These are phyloP conservation scores for Puccinia hordei DNA, from an alignment of 1,284 basidiomycete genomes.

Conservation along the genomic window DNA sequence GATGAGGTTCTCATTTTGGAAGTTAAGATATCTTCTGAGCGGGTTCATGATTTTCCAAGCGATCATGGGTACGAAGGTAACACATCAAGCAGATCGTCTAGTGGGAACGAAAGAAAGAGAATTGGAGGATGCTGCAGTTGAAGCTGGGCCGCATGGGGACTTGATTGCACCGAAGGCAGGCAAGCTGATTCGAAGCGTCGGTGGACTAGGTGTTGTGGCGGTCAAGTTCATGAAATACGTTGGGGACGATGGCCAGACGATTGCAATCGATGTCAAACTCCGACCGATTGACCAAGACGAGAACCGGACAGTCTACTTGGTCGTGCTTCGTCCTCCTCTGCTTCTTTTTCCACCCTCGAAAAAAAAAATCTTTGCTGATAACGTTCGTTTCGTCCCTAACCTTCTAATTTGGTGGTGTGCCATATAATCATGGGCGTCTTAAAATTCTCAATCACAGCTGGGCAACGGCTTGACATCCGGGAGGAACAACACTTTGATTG, in stretches of 20 bases:
- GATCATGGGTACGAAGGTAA: neutral
- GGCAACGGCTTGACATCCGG: conserved; percentile 25
- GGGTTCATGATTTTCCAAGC: no score
- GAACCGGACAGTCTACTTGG: neutral
- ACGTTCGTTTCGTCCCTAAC: neutral
- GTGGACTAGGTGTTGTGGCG: neutral
- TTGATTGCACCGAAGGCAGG: conserved; percentile 18
- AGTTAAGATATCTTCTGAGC: no score
- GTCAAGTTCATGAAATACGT: conserved; percentile 21
- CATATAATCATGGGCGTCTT: neutral
- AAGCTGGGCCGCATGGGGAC: conserved; percentile 17
- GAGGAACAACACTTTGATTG: conserved; percentile 1
- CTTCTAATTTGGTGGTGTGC: neutral
- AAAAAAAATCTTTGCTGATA: neutral
- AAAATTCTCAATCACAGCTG: conserved; percentile 4
- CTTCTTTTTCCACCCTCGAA: neutral
- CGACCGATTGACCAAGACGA: conserved; percentile 14
- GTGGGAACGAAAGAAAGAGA: neutral
- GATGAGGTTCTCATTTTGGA: no score
- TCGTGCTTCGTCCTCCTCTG: neutral
- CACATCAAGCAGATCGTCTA: neutral
- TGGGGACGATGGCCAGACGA: conserved; percentile 29
- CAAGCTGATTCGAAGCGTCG: conserved; percentile 29
- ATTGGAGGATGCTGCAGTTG: neutral
- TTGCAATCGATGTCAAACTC: conserved; percentile 23